Conservation (phyloP, 805 yeast species). For the Jamesozyma jinghongensis region DNA sequence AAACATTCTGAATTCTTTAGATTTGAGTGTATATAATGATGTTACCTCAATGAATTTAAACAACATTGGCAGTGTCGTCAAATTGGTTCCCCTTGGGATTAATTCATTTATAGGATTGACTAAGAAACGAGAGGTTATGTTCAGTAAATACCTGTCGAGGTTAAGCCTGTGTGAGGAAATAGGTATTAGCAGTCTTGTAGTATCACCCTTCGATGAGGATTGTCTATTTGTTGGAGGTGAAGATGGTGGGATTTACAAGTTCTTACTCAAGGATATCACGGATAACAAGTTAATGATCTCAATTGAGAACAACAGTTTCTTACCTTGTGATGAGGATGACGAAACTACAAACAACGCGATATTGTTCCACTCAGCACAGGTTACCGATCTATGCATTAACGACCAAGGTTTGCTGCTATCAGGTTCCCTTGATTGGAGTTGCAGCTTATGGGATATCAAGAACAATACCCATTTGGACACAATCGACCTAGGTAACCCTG, state of each 20-base stretch:
- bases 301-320: constrained; percentile 16
- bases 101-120: not conserved
- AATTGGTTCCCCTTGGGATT: not conserved
- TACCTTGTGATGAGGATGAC: constrained; percentile 8
- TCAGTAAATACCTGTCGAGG: not conserved
- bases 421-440: constrained; percentile 21
- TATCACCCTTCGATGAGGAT: constrained; percentile 16
- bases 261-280: constrained; percentile 7
- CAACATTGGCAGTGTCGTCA: not conserved
- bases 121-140: not conserved
- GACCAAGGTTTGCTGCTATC: constrained; percentile 14
- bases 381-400: constrained; percentile 13
- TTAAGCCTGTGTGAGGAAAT: constrained; percentile 2
- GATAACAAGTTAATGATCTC: constrained; percentile 6
- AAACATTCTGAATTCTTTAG: constrained; percentile 15
- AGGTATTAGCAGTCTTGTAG: constrained; percentile 1
- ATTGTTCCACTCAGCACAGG: constrained; percentile 18
- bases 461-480: constrained; percentile 8
- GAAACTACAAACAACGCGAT: not conserved
- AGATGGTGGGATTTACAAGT: constrained; percentile 24
- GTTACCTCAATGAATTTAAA: constrained; percentile 1
- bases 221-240: constrained; percentile 19
- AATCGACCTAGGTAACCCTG: constrained; percentile 14
- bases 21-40: constrained; percentile 12
- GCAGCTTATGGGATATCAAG: constrained; percentile 19